These are phyloP conservation scores for Eimeria maxima DNA, from an alignment of 169 alveolate species.

Conservation along the genomic window DNA sequence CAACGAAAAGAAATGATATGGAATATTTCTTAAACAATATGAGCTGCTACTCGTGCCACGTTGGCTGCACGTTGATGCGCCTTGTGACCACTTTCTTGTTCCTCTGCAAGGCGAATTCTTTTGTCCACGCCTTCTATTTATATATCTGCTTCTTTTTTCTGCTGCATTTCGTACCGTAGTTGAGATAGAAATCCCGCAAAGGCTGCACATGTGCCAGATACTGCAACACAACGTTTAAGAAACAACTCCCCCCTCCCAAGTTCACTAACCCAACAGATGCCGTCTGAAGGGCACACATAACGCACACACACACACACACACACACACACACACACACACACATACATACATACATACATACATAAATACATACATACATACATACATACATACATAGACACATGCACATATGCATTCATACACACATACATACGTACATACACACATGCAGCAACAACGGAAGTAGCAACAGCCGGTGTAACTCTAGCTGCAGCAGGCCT, in stretches of 20 bases:
- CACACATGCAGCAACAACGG: too few relatives aligned
- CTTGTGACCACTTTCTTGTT: too few relatives aligned
- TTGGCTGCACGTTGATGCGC: too few relatives aligned
- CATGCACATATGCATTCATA: neutral
- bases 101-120: too few relatives aligned
- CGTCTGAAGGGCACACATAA: constrained; percentile 39
- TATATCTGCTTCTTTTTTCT: neutral
- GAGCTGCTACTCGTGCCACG: too few relatives aligned
- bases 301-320: neutral
- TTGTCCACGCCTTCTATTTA: too few relatives aligned
- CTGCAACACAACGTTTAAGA: constrained; percentile 82
- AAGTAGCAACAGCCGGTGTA: neutral
- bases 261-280: constrained; percentile 69
- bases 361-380: too few relatives aligned
- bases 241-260: constrained; percentile 84
- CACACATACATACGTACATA: too few relatives aligned
- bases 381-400: neutral
- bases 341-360: neutral
- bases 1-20: neutral
- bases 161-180: constrained; percentile 37
- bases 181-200: constrained; percentile 79
- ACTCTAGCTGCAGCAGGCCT: neutral
- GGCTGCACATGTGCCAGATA: constrained; percentile 81
- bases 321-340: neutral
- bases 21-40: too few relatives aligned